These are phyloP conservation scores for Oenanthe javanica DNA, from an alignment of 140 eudicot genomes.

Conservation along the genomic window DNA sequence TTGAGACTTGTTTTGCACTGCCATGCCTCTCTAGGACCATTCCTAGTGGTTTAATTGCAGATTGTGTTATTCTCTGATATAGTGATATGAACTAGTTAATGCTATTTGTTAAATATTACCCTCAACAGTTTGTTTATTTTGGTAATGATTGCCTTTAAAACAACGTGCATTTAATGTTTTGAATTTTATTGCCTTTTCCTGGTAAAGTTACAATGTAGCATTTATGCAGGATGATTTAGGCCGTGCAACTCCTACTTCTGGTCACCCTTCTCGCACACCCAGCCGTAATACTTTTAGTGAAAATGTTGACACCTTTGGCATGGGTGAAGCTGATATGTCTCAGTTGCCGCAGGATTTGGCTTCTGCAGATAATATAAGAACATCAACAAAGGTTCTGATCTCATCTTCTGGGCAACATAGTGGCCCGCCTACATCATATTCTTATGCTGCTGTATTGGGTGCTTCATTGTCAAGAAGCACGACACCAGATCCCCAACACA, in stretches of 20 bases:
- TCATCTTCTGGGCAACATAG: slow-evolving; percentile 37
- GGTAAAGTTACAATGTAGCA: slow-evolving; percentile 9
- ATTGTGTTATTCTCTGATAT: neutral
- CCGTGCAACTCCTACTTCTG: slow-evolving; percentile 58
- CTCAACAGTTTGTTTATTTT: neutral
- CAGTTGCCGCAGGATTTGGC: slow-evolving; percentile 37
- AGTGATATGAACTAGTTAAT: neutral
- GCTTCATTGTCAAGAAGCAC: slow-evolving; percentile 89
- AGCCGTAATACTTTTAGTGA: slow-evolving; percentile 82
- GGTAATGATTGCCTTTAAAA: neutral
- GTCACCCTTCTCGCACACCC: slow-evolving; percentile 82
- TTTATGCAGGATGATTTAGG: slow-evolving; percentile 68
- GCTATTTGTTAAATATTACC: neutral
- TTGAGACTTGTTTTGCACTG: neutral
- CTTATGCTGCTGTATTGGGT: slow-evolving; percentile 91
- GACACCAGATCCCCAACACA: slow-evolving; percentile 94
- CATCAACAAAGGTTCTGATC: slow-evolving; percentile 22
- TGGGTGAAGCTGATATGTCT: slow-evolving; percentile 56
- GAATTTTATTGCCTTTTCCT: neutral
- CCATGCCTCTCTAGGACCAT: neutral
- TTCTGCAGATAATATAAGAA: slow-evolving; percentile 22
- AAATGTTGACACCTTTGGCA: slow-evolving; percentile 29
- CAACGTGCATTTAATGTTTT: neutral
- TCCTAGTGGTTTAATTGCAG: neutral
- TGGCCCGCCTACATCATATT: slow-evolving; percentile 59